Evolutionary conservation across 306 rosid species (phyloP).

Genomic region (Nissolia schottii): DNA sequence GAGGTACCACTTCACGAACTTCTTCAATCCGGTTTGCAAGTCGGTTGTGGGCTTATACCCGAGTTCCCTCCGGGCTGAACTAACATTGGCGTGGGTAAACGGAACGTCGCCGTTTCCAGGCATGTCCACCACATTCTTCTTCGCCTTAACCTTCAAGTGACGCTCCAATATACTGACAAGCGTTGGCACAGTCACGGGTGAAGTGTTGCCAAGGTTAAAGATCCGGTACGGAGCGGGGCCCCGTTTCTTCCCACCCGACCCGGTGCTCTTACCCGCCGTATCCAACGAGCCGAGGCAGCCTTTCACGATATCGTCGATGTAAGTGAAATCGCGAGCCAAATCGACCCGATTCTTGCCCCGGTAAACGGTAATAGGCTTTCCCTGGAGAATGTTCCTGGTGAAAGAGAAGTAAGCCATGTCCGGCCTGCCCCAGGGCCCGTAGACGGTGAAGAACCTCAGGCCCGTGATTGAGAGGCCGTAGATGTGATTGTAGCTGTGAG

Average conservation of each 20-base stretch:
- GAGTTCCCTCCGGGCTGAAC: constrained; percentile 56
- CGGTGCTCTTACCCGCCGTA: constrained; percentile 66
- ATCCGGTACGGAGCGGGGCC: constrained; percentile 73
- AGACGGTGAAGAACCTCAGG: constrained; percentile 77
- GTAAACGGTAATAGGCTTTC: constrained; percentile 76
- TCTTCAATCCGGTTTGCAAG: constrained; percentile 84
- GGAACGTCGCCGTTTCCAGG: constrained; percentile 98
- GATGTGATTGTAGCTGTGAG: constrained; percentile 76
- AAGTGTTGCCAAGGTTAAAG: constrained; percentile 77
- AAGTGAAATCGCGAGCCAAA: constrained; percentile 79
- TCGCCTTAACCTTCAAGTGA: constrained; percentile 78
- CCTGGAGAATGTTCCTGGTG: constrained; percentile 71
- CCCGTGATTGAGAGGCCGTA: constrained; percentile 84
- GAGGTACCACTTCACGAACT: constrained; percentile 86
- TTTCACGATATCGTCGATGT: constrained; percentile 77
- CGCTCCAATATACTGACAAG: constrained; percentile 66
- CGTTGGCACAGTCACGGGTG: constrained; percentile 83
- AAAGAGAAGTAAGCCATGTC: constrained; percentile 92
- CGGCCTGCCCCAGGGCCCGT: constrained; percentile 94
- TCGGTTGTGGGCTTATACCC: constrained; percentile 90
- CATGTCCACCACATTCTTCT: constrained; percentile 76
- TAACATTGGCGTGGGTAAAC: constrained; percentile 77
- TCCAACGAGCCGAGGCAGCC: constrained; percentile 81
- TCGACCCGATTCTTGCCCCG: constrained; percentile 75
- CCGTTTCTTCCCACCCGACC: constrained; percentile 77